A percentile compares a stretch with the other conserved stretches of the same genome.
Conservation (phyloP, 2,329 filamentous ascomycete genomes). For the Aspergillus sp. region DNA sequence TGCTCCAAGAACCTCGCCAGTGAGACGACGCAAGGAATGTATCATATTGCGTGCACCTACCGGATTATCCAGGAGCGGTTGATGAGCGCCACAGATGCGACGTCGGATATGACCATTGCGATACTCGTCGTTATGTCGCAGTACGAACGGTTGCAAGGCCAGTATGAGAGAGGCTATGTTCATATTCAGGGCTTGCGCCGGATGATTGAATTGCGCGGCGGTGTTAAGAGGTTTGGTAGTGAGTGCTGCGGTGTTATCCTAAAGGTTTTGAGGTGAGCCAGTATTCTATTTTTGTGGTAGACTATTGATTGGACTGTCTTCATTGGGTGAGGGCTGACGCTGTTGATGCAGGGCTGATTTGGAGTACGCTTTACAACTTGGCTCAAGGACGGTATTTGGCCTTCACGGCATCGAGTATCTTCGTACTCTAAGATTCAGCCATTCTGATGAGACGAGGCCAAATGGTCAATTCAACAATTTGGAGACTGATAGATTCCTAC, state of each 20-base stretch:
- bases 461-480: too few relatives aligned
- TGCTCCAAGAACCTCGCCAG: neutral
- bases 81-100: neutral
- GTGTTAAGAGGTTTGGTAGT: neutral
- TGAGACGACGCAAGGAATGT: neutral
- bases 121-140: slow-evolving; percentile 1
- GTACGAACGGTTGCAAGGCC: slow-evolving; percentile 3
- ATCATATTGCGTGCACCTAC: slow-evolving; percentile 6
- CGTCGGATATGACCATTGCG: slow-evolving; percentile 7
- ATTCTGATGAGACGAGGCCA: neutral
- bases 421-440: neutral
- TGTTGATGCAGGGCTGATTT: neutral
- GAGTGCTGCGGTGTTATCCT: neutral
- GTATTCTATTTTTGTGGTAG: neutral
- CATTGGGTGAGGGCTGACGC: neutral
- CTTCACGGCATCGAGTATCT: neutral
- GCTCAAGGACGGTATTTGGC: neutral
- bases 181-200: neutral
- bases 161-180: slow-evolving; percentile 1
- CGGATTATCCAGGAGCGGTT: slow-evolving; percentile 1
- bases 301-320: neutral
- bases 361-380: slow-evolving; percentile 5
- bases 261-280: slow-evolving; percentile 1
- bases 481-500: neutral
- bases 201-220: slow-evolving; percentile 3